Evolutionary conservation across 2,329 filamentous ascomycete genomes (phyloP).

Genomic region (Zasmidium angulare): DNA sequence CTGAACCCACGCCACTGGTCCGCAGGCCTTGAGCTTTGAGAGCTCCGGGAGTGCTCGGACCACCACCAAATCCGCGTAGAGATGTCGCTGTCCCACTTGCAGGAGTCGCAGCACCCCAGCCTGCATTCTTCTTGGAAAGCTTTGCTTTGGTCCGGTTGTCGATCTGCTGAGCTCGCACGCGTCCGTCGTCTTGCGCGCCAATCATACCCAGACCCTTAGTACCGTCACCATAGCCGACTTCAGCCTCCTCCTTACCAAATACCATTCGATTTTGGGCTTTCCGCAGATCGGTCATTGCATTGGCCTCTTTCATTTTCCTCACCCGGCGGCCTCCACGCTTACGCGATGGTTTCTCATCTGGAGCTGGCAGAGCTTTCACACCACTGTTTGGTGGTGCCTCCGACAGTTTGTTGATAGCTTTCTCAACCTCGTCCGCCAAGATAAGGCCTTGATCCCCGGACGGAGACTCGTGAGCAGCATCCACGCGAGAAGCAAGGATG

Average conservation of each 20-base stretch:
- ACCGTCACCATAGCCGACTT: slow-evolving; percentile 86
- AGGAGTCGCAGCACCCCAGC: slow-evolving; percentile 70
- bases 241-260: slow-evolving; percentile 92
- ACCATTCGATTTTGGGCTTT: slow-evolving; percentile 96
- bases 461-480: slow-evolving; percentile 76
- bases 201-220: slow-evolving; percentile 95
- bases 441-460: slow-evolving; percentile 82
- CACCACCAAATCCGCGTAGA: slow-evolving; percentile 71
- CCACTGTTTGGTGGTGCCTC: slow-evolving; percentile 90
- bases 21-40: slow-evolving; percentile 78
- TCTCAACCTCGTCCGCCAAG: slow-evolving; percentile 77
- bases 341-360: slow-evolving; percentile 89
- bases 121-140: slow-evolving; percentile 90
- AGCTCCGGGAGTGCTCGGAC: slow-evolving; percentile 62
- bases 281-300: slow-evolving; percentile 92
- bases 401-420: slow-evolving; percentile 87
- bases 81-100: slow-evolving; percentile 74
- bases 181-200: slow-evolving; percentile 81
- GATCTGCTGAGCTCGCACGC: slow-evolving; percentile 82
- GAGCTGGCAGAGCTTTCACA: slow-evolving; percentile 79
- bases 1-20: slow-evolving; percentile 71
- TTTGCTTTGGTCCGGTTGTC: slow-evolving; percentile 92
- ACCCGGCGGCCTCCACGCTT: slow-evolving; percentile 90
- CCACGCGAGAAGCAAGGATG: slow-evolving; percentile 87
- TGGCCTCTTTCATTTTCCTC: slow-evolving; percentile 92